Evolutionary conservation across 371 early-diverging fungal species (phyloP).

Genomic region (Actinomucor elegans): DNA sequence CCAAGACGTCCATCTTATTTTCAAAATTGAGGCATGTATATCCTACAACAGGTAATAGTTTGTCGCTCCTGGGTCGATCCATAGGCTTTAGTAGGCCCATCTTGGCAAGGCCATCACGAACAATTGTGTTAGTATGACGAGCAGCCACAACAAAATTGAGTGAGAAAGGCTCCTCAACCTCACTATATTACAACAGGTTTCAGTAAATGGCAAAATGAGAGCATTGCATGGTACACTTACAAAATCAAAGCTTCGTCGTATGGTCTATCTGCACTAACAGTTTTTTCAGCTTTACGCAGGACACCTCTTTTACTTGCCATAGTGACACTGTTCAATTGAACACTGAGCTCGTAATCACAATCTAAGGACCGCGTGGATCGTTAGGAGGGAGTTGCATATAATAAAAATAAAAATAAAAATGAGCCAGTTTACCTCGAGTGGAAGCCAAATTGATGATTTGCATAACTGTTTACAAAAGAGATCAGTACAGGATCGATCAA

Average conservation of each 20-base stretch:
- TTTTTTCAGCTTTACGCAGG: slow-evolving; percentile 10
- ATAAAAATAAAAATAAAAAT: background rate
- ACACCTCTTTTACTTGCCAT: slow-evolving; percentile 11
- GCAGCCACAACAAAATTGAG: slow-evolving; percentile 22
- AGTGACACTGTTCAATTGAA: slow-evolving; percentile 11
- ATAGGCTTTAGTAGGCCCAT: slow-evolving; percentile 2
- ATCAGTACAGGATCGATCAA: background rate
- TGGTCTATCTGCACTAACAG: slow-evolving; percentile 12
- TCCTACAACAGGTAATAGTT: slow-evolving; percentile 10
- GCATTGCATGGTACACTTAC: background rate
- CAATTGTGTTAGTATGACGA: slow-evolving; percentile 15
- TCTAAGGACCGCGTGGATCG: slow-evolving; percentile 1
- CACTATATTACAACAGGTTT: background rate
- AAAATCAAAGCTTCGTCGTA: slow-evolving; percentile 16
- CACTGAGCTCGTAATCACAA: slow-evolving; percentile 19
- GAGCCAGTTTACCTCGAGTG: slow-evolving; percentile 10
- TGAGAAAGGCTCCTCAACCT: slow-evolving; percentile 23
- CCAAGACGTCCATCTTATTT: slow-evolving; percentile 11
- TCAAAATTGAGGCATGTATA: slow-evolving; percentile 17
- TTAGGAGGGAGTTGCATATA: background rate
- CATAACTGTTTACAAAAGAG: slow-evolving; percentile 12
- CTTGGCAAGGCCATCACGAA: slow-evolving; percentile 16
- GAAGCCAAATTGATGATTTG: slow-evolving; percentile 24
- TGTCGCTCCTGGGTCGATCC: too few relatives aligned
- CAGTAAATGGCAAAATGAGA: background rate